phyloP scores from a whole-genome alignment of 345 rosid species.

The Pseudoturritis turrita region DNA sequence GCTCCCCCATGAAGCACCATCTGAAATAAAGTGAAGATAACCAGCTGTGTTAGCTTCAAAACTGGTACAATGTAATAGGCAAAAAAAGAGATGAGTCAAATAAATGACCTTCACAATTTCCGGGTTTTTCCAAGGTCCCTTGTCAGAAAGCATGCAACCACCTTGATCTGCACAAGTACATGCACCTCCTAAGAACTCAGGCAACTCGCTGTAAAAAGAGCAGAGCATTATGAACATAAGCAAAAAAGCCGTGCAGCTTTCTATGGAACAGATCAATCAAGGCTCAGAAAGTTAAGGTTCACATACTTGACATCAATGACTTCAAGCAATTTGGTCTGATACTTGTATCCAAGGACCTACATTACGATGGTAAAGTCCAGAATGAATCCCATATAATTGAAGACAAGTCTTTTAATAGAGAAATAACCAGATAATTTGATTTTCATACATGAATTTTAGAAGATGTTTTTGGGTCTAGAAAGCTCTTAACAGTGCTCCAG shows the following conservation, averaged over 20 bases:
- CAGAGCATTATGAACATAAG: neutral
- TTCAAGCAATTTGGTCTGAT: conserved; percentile 90
- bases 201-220: conserved; percentile 25
- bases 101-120: conserved; percentile 31
- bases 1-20: conserved; percentile 81
- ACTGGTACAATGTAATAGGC: neutral
- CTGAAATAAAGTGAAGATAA: conserved; percentile 39
- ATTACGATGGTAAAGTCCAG: neutral
- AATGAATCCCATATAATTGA: neutral
- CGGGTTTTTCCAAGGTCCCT: conserved; percentile 39
- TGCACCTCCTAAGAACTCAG: conserved; percentile 37
- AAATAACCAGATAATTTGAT: conserved; percentile 10
- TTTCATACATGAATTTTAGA: conserved; percentile 89
- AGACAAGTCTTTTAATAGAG: neutral
- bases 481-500: conserved; percentile 80
- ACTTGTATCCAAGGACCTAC: conserved; percentile 97
- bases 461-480: conserved; percentile 93
- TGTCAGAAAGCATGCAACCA: conserved; percentile 37
- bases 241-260: neutral
- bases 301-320: conserved; percentile 78
- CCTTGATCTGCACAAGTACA: conserved; percentile 37
- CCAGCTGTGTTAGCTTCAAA: neutral
- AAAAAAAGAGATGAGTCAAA: neutral
- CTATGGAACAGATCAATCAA: neutral
- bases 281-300: neutral